phyloP scores from a whole-genome alignment of 305 asterid genomes.

The Rubia peregrina region DNA sequence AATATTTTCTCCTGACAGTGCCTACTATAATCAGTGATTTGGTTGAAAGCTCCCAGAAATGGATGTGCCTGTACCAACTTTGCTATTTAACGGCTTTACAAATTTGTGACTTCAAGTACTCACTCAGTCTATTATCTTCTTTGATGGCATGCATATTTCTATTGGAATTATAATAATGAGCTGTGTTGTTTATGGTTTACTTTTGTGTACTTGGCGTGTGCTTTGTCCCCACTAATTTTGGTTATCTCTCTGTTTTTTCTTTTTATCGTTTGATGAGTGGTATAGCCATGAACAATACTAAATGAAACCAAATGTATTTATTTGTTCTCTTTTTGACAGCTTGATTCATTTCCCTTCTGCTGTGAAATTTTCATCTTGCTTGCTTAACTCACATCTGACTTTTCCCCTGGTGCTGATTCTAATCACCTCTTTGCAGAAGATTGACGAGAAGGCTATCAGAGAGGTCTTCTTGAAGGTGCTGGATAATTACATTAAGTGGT shows the following conservation, averaged over 20 bases:
- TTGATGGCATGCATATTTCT: neutral
- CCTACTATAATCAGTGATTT: neutral
- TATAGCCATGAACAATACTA: neutral
- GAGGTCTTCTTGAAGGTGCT: constrained; percentile 91
- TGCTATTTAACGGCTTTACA: neutral
- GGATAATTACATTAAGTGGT: constrained; percentile 97
- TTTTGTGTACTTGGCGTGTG: neutral
- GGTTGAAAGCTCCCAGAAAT: neutral
- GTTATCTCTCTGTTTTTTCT: neutral
- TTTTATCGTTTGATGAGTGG: neutral
- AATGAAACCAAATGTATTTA: neutral
- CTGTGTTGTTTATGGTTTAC: neutral
- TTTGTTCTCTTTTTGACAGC: neutral
- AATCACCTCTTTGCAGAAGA: constrained; percentile 43
- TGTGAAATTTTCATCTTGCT: neutral
- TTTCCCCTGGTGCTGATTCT: neutral
- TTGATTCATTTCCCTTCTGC: neutral
- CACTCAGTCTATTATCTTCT: neutral
- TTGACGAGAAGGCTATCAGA: constrained; percentile 80
- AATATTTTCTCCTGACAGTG: neutral
- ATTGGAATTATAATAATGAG: neutral
- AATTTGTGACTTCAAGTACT: neutral
- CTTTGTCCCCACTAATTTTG: neutral
- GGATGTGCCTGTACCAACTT: neutral
- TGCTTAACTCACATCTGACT: neutral